Evolutionary conservation across 139 green algal genomes (phyloP), one percentile per base, ranked within the genome.

Genomic region (Volvox africanus): DNA sequence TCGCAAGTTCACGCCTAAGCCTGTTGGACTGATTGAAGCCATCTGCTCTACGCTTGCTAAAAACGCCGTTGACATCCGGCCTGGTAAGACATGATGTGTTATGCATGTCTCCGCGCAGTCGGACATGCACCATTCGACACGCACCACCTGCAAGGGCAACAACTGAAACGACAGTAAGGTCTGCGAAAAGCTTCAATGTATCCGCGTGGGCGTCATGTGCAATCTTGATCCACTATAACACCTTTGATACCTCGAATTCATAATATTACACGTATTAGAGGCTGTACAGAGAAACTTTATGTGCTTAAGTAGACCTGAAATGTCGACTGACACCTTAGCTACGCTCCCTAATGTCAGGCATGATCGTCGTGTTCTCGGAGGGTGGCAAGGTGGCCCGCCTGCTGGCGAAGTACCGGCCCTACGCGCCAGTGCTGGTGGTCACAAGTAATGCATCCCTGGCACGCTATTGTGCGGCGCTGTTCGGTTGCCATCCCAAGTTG

Each of bases 321-420:
- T 55, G 44, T 55, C 5, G 44, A 55, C 44, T 55, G 9, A 55
- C 44, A 55, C 44, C 9, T 55, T 55, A 14, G 44, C 44, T 55
- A 9, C 44, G 44, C 9, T 55, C 44, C 44, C 44, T 55, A 55
- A 55, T 28, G 24, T 30, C 89, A 92, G 93, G 93, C 83, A 94
- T 96, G 91, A 94, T 96, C n/a, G 76, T 96, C 37, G 93, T 94
- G 26, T 96, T 97, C 88, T 93, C 87, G 13, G 93, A 96, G 92
- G 88, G 79, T 62, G 95, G 95, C 30, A 94, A 93, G 75, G 92
- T 91, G 20, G 89, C 93, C 0, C 87, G 93, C 68, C 79, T 96
- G 81, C 73, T 96, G 33, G 91, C 95, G 87, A 97, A 97, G 94
- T 97, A 97, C 93, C 90, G 93, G 37, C 95, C 95, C 37, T 92